A percentile compares a stretch with the other conserved stretches of the same genome.
phyloP scores from a whole-genome alignment of 805 yeast species.

The Wickerhamiella azymoides region DNA sequence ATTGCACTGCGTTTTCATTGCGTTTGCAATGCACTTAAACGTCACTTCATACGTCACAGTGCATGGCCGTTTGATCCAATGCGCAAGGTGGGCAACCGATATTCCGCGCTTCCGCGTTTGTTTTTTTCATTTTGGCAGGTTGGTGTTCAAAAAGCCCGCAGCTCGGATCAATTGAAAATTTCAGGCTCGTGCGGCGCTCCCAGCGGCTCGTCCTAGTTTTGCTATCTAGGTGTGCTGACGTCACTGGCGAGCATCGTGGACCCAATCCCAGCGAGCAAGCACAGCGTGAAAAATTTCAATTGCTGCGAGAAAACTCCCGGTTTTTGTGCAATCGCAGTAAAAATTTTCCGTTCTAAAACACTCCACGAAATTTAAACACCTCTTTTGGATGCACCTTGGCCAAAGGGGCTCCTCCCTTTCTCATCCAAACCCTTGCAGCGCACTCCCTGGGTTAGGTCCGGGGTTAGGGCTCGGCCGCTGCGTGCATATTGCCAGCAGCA shows the following conservation, averaged over 20 bases:
- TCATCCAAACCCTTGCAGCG: neutral
- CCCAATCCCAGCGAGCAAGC: neutral
- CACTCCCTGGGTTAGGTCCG: neutral
- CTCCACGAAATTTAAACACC: neutral
- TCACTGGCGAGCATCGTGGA: too few species aligned
- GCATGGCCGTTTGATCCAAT: neutral
- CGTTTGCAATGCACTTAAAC: too few species aligned
- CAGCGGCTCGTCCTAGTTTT: too few species aligned
- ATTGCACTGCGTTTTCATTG: too few species aligned
- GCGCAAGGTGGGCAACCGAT: neutral
- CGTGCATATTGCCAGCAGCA: neutral
- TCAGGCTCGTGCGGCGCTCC: too few species aligned
- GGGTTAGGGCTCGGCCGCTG: neutral
- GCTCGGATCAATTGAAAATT: too few species aligned
- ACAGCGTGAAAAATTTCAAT: neutral
- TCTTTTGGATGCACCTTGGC: neutral
- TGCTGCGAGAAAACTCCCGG: neutral
- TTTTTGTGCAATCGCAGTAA: neutral
- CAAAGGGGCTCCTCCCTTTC: too few species aligned
- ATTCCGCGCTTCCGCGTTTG: too few species aligned
- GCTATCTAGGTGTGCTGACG: too few species aligned
- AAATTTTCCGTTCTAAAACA: neutral
- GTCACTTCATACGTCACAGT: neutral
- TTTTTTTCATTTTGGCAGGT: too few species aligned
- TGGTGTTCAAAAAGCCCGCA: too few species aligned